Base-by-base conservation (phyloP, 306 rosid genomes). In the Alnus rubra region DNA sequence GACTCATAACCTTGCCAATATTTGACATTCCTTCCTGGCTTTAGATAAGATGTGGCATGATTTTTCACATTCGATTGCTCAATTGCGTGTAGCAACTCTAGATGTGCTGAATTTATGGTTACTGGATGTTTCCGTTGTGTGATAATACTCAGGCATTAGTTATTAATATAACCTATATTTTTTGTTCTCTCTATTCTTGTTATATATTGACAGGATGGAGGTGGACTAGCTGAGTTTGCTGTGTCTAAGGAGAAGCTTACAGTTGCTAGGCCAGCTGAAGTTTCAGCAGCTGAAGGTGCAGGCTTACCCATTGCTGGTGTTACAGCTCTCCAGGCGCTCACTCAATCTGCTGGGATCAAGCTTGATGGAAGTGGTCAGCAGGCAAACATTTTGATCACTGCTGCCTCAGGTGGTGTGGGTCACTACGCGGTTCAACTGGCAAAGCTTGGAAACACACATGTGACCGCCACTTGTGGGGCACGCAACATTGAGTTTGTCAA, bases 321-420 rank as follows among this genome's bases (percentile, higher is more conserved):
- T 18, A 89, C 98, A n/a, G 96, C 96, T 78, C 91, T 59, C 75
- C 93, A 88, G 64, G 87, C 89, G 12, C 78, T 94, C 83, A 83
- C 93, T 48, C 76, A 86, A 77, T 71, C 77, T 7, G 86, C 81
- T 1, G 90, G 87, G 60, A 62, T 94, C 75, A 88, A 86, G 47
- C 93, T 92, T 9, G 89, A 90, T 4, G 85, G 91, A 75, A 85
- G 67, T 10, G 89, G 94, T 0, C 76, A 78, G 39, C 79, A 68
- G 60, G 74, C 69, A 31, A 94, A 89, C 88, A 65, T 94, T 69
- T 69, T 94, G 84, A n/a, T 94, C 69, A 92, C 98, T 11, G 97
- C 97, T 7, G 97, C 97, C 79, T 92, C 95, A 2, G 97, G 98
- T 9, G 98, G 98, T 56, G 95, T 93, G 39, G 98, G 96, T 7